Conservation (phyloP, 345 rosid genomes). For the rapeseed (Brassica napus) region DNA sequence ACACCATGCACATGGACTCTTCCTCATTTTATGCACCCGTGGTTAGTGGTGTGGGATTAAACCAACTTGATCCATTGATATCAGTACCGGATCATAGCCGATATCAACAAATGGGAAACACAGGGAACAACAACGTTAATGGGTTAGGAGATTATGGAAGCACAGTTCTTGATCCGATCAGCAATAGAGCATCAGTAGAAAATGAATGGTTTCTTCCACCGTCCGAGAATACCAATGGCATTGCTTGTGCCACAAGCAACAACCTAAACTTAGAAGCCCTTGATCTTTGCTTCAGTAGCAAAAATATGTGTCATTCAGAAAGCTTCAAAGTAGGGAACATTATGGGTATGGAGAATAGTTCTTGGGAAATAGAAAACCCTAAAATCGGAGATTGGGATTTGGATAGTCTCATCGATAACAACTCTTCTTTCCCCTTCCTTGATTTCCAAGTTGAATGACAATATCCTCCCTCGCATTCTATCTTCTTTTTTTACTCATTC, state of each 20-base stretch:
- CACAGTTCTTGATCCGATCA: constrained; percentile 42
- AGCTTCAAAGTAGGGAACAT: constrained; percentile 27
- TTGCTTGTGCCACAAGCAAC: constrained; percentile 49
- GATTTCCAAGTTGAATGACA: constrained; percentile 66
- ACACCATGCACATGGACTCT: constrained; percentile 48
- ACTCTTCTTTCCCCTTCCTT: constrained; percentile 71
- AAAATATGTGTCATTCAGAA: neutral
- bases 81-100: constrained; percentile 36
- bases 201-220: constrained; percentile 60
- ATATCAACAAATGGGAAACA: constrained; percentile 47
- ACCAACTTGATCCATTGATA: constrained; percentile 50
- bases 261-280: constrained; percentile 20
- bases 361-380: constrained; percentile 69
- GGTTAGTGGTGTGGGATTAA: constrained; percentile 27
- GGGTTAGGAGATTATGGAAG: constrained; percentile 41
- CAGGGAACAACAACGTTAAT: constrained; percentile 31
- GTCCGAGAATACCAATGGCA: constrained; percentile 41
- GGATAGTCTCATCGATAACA: constrained; percentile 72
- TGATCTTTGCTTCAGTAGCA: neutral
- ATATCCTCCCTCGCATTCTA: neutral
- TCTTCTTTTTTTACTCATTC: constrained; percentile 9
- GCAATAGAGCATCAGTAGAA: constrained; percentile 43
- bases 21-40: constrained; percentile 44
- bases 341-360: constrained; percentile 56
- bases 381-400: constrained; percentile 91